These are phyloP conservation scores for Delonix regia DNA, from an alignment of 306 rosid genomes.

Conservation along the genomic window DNA sequence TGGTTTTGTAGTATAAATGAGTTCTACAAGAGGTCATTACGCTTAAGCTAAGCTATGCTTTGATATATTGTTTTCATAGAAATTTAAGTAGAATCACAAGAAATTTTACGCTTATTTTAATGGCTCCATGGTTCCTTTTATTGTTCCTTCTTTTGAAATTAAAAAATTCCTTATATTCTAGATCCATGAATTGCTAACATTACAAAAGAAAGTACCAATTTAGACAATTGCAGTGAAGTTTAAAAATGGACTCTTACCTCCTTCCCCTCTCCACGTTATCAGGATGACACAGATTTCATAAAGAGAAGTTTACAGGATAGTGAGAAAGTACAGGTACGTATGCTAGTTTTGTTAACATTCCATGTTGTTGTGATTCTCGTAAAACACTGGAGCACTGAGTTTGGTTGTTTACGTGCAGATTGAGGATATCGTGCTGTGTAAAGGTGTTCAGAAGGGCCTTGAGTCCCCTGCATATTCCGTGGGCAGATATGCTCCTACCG, in stretches of 20 bases:
- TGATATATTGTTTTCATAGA: not conserved
- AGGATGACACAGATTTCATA: slow-evolving; percentile 67
- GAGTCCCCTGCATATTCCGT: slow-evolving; percentile 72
- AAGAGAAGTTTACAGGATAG: slow-evolving; percentile 78
- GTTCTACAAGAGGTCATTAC: too few relatives aligned
- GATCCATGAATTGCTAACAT: not conserved
- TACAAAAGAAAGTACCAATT: not conserved
- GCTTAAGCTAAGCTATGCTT: too few relatives aligned
- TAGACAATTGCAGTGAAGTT: slow-evolving; percentile 15
- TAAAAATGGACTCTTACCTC: not conserved
- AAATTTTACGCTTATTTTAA: not conserved
- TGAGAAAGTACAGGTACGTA: slow-evolving; percentile 81
- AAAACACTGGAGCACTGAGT: not conserved
- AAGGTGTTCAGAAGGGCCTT: slow-evolving; percentile 87
- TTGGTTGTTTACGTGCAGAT: slow-evolving; percentile 51
- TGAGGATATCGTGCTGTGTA: slow-evolving; percentile 77
- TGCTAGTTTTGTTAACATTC: not conserved
- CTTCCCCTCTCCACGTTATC: slow-evolving; percentile 26
- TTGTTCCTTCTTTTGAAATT: too few relatives aligned
- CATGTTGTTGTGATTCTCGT: not conserved
- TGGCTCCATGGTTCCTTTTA: not conserved
- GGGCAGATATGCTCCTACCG: slow-evolving; percentile 81
- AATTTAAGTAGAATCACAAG: not conserved
- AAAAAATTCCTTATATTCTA: not conserved
- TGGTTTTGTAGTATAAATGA: too few relatives aligned